Evolutionary conservation across 2,329 filamentous ascomycete species (phyloP).

Genomic region (Amauroascus niger): DNA sequence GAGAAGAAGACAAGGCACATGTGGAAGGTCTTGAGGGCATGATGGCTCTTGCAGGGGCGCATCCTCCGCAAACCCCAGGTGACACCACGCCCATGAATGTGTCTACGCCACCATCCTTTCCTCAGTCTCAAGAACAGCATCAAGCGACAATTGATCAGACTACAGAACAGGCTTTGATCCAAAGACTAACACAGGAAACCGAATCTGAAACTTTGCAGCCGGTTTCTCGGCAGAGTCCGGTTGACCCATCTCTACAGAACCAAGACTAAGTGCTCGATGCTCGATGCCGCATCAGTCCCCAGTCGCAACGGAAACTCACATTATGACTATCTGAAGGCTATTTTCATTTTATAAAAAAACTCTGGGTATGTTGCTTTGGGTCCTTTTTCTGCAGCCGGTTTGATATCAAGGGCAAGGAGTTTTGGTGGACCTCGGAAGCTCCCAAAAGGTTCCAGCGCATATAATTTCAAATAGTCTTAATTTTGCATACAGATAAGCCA

Average conservation of each 20-base stretch:
- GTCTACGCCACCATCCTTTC: constrained; percentile 18
- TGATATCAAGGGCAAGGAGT: no score
- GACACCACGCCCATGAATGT: constrained; percentile 5
- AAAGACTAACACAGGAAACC: constrained; percentile 36
- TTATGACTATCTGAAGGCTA: not conserved
- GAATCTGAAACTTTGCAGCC: constrained; percentile 31
- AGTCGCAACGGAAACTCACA: not conserved
- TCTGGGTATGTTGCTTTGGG: not conserved
- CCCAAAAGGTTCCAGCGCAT: no score
- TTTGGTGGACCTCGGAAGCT: no score
- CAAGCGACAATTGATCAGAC: constrained; percentile 30
- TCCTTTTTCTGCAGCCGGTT: no score
- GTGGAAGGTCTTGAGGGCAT: constrained; percentile 41
- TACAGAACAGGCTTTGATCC: constrained; percentile 36
- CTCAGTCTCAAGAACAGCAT: constrained; percentile 12
- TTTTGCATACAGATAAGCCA: no score
- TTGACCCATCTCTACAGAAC: constrained; percentile 31
- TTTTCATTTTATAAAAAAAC: not conserved
- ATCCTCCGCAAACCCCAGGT: constrained; percentile 23
- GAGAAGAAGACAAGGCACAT: constrained; percentile 40
- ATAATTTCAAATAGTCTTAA: no score
- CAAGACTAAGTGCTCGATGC: not conserved
- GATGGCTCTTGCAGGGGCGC: constrained; percentile 39
- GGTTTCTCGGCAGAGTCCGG: constrained; percentile 26
- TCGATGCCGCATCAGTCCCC: not conserved